Evolutionary conservation across 306 rosid genomes (phyloP), one percentile per base, ranked within the genome.

Genomic region (Quercus agrifolia): DNA sequence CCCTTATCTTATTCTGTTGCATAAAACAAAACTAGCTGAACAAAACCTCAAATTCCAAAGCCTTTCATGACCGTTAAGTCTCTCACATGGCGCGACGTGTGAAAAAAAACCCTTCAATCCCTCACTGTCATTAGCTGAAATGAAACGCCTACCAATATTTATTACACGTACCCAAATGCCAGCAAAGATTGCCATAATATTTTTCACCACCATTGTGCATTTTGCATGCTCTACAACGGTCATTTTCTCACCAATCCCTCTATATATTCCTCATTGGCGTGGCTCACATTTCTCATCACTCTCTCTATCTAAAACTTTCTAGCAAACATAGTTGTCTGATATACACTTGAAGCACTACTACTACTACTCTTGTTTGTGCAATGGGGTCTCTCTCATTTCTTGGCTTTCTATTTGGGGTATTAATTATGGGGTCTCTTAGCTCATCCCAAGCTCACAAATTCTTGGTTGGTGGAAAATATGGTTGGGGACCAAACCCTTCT

Each of bases 401-500:
- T 9, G 71, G 64, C 4, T 7, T 82, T 25, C 3, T 91, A 6
- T 12, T 82, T 70, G 30, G 70, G 55, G 52, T 81, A 61, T 61
- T 71, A 12, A 8, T 67, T 5, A 51, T 73, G 75, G 51, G 70
- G 15, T 74, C 84, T 69, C 73, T 80, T 52, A 31, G 72, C 73
- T 81, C 79, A 0, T 78, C 81, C 67, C 74, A 81, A 72, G 87
- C 85, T 21, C 51, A 28, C 61, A 71, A 79, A 4, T 90, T 83
- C 79, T 5, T 15, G 6, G 92, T 93, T 35, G 94, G 97, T 64
- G 93, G 92, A 23, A 87, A 78, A 79, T 83, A 91, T 71, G 98
- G 97, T 2, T 93, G 98, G 98, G 88, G 81, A 18, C 59, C 70
- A 33, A 87, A 87, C 63, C 93, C 97, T 61, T 83, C 91, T 4